Conservation (phyloP, 2,329 filamentous ascomycete genomes). For the Harringtonia aguacate region DNA sequence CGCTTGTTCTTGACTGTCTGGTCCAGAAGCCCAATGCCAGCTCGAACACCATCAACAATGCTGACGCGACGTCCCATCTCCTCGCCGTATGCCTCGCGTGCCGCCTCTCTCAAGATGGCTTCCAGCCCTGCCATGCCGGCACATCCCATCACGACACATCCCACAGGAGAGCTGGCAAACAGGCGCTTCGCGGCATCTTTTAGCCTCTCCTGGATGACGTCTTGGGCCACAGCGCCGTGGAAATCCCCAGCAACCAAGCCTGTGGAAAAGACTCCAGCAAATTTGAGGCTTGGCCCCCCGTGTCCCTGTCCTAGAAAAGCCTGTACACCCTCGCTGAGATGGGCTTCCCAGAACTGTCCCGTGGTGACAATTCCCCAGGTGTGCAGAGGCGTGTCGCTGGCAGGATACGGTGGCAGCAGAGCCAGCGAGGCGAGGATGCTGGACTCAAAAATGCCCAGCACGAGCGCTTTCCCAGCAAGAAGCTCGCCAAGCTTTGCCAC, state of each 20-base stretch:
- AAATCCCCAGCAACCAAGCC: constrained; percentile 72
- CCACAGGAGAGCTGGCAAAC: constrained; percentile 43
- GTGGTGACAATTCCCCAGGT: constrained; percentile 85
- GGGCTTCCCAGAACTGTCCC: constrained; percentile 69
- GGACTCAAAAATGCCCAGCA: constrained; percentile 82
- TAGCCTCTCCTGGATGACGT: constrained; percentile 55
- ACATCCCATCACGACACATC: constrained; percentile 73
- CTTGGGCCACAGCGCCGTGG: constrained; percentile 54
- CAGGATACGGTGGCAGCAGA: constrained; percentile 24
- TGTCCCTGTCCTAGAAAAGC: constrained; percentile 46
- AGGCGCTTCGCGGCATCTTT: constrained; percentile 59
- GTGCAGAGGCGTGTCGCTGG: constrained; percentile 10
- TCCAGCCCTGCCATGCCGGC: constrained; percentile 87
- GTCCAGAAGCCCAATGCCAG: constrained; percentile 53
- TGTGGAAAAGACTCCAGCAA: constrained; percentile 74
- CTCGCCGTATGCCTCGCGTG: constrained; percentile 52
- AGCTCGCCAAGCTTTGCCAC: constrained; percentile 44
- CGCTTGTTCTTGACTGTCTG: constrained; percentile 35
- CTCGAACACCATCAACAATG: constrained; percentile 72
- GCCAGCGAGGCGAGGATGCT: constrained; percentile 57
- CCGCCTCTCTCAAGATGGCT: constrained; percentile 59
- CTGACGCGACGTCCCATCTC: constrained; percentile 41
- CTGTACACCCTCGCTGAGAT: constrained; percentile 56
- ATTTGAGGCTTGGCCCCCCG: constrained; percentile 33
- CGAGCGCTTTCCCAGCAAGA: constrained; percentile 29